Percentiles rank a stretch among this genome's conserved stretches.
Conservation (phyloP, 768 basidiomycete genomes). For the Auricularia sp. region DNA sequence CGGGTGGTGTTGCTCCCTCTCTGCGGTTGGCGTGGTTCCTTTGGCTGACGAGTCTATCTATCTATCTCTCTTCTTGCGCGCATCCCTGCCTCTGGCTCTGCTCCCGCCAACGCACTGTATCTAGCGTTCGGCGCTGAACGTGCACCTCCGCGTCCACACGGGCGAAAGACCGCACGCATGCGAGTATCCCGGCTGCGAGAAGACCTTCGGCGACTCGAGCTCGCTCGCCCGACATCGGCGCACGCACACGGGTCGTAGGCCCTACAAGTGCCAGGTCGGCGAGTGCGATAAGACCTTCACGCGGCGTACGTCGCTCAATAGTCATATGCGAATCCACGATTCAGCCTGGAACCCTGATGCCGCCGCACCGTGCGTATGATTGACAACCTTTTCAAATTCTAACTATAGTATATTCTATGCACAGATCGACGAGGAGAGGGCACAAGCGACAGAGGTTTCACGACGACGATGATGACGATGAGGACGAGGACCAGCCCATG, state of each 20-base stretch:
- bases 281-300: conserved; percentile 84
- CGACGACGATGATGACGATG: background rate
- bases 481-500: conserved; percentile 44
- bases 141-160: conserved; percentile 82
- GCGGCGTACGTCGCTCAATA: conserved; percentile 71
- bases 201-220: conserved; percentile 86
- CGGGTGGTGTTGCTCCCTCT: background rate
- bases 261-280: conserved; percentile 77
- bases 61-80: conserved; percentile 1
- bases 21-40: conserved; percentile 10
- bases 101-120: conserved; percentile 7
- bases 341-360: conserved; percentile 80
- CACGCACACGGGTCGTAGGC: conserved; percentile 79
- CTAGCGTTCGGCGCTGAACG: conserved; percentile 81
- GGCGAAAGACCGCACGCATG: conserved; percentile 90
- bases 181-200: conserved; percentile 79
- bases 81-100: conserved; percentile 7
- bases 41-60: background rate
- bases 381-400: background rate
- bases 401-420: background rate
- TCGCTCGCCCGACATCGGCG: conserved; percentile 85
- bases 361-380: conserved; percentile 46
- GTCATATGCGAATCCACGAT: conserved; percentile 83
- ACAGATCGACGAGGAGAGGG: background rate
- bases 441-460: background rate